Evolutionary conservation across 2,329 filamentous ascomycete genomes (phyloP), one percentile per base, ranked within the genome.

Genomic region (Alternaria metachromatica): DNA sequence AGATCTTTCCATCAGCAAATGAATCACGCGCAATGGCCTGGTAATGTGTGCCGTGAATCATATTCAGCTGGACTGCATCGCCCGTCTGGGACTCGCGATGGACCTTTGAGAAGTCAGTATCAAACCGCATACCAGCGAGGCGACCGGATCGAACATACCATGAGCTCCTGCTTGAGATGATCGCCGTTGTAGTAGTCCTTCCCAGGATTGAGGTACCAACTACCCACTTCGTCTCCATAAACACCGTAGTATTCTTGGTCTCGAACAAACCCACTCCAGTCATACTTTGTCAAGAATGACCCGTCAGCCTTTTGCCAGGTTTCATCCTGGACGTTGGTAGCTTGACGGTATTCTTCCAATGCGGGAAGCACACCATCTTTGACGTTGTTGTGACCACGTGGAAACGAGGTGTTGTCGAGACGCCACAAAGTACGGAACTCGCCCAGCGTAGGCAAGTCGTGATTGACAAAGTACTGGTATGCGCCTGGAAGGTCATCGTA

Each of bases 391-490:
- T 80, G 78, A 1, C 83, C 85, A 53, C 80, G 80, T 2, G 83
- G 76, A 60, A 87, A 87, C 0, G 82, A 83, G 0, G 72, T 73
- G 59, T 86, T 86, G 57, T 84, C 84, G 12, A 87, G 77, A 8
- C 84, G 80, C 80, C 82, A 85, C 2, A 87, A 77, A 0, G 84
- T 85, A 20, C 85, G 77, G 67, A 86, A 85, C 63, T 86, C 84
- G 53, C 84, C 84, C 7, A 86, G 78, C 0, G 76, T 78, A 1
- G 85, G 84, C 5, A 86, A 74, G 4, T 78, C 82, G 55, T 76
- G 82, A 69, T 87, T 86, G 62, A 86, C 82, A 55, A 86, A 84
- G 74, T 87, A 87, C 59, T 86, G 85, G 67, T 87, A 86, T n/a
- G 85, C 84, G n/a, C 85, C 85, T 3, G 82, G 75, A 2, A 86